Percentiles rank a stretch among this genome's conserved stretches.
Evolutionary conservation across 495 filamentous ascomycete species (phyloP).

Genomic region (Daldinia childiae): DNA sequence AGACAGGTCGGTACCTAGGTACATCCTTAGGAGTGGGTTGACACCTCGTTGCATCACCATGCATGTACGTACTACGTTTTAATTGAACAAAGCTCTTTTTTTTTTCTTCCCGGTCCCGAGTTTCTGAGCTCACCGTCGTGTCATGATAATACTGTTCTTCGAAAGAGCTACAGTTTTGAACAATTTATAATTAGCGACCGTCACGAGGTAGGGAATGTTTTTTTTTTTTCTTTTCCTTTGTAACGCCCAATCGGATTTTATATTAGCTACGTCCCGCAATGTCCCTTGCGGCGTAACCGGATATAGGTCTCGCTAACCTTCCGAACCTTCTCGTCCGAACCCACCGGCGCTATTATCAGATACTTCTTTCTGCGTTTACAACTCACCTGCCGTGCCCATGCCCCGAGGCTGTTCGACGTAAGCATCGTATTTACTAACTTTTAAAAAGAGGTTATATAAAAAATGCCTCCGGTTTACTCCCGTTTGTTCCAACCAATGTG

Average conservation of each 20-base stretch:
- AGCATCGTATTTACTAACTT: neutral
- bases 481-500: constrained; percentile 34
- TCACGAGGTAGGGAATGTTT: neutral
- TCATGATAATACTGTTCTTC: neutral
- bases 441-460: constrained; percentile 3
- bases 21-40: neutral
- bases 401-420: neutral
- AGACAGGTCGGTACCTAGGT: neutral
- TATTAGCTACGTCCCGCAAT: neutral
- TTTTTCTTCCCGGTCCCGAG: constrained; percentile 22
- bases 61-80: constrained; percentile 22
- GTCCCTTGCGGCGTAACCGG: constrained; percentile 23
- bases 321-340: constrained; percentile 39
- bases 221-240: neutral
- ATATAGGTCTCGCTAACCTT: constrained; percentile 24
- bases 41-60: constrained; percentile 40
- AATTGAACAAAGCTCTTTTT: constrained; percentile 18
- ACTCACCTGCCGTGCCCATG: neutral
- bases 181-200: neutral
- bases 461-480: constrained; percentile 38
- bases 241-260: neutral
- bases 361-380: neutral
- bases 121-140: constrained; percentile 38
- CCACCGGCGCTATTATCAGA: constrained; percentile 20
- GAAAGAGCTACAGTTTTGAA: neutral